Evolutionary conservation across 23 red algal species (phyloP), one percentile per base, ranked within the genome.

Genomic region (Gracilaria vermiculophylla): DNA sequence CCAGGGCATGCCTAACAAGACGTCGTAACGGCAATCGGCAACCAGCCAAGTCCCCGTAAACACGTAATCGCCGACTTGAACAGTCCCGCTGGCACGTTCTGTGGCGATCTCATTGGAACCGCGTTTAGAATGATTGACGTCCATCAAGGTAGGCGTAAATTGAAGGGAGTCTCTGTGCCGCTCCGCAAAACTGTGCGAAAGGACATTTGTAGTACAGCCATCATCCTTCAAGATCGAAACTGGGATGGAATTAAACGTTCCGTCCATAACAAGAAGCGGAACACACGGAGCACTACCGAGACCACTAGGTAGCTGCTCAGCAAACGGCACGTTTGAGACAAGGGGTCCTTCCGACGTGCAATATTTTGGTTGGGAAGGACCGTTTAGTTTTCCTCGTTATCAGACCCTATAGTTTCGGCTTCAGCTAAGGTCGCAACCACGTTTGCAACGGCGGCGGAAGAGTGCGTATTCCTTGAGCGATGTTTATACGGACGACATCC

Each of bases 401-500:
- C 78, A 43, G 67, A 73, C 5, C 40, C 56, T 83, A 83, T 28
- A 35, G 31, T 66, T 4, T 54, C 55, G 36, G 78, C 7, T 83
- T 5, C 53, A 2, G 56, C 2, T 15, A 42, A 39, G 17, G 28
- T 37, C 4, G 28, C 15, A 15, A 40, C 36, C 6, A 61, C 37
- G 24, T 48, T 73, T 2, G 67, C 56, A 3, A 62, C 36, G 10
- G 34, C 15, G 6, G 23, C 23, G 6, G 55, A 17, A 66, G 3
- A 3, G 4, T 32, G 5, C 21, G 1, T 3, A 7, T 23, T 35
- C 9, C 58, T 6, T 19, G 6, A 25, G 16, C 34, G 78, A 27
- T 67, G 78, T 36, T 83, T 83, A 2, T 36, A 83, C 20, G 78
- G 78, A 0, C 78, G 52, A 35, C 78, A 83, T 65, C 56, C 78